phyloP scores from a whole-genome alignment of 768 basidiomycete species.

The Neoboletus subvelutipes region DNA sequence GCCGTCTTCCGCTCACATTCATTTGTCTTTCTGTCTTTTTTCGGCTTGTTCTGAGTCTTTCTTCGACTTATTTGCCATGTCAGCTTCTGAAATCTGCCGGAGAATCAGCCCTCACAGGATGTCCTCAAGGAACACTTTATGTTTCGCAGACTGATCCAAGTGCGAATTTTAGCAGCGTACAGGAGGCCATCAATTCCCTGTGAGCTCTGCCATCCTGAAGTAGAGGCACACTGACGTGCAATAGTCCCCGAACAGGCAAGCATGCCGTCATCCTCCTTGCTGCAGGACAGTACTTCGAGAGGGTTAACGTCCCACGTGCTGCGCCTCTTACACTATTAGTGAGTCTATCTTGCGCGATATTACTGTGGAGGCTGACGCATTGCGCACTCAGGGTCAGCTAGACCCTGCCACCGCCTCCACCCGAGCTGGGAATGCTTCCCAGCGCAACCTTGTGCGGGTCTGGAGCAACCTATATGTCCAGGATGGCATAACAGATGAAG shows the following conservation, averaged over 20 bases:
- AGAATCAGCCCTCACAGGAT: slow-evolving; percentile 47
- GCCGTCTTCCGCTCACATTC: slow-evolving; percentile 1
- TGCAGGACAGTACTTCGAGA: slow-evolving; percentile 59
- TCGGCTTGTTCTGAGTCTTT: slow-evolving; percentile 34
- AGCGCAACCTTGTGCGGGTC: slow-evolving; percentile 50
- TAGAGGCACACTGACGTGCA: neutral
- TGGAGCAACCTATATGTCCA: slow-evolving; percentile 49
- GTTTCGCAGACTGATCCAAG: slow-evolving; percentile 49
- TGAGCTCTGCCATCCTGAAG: slow-evolving; percentile 27
- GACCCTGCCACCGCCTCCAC: slow-evolving; percentile 36
- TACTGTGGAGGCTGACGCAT: slow-evolving; percentile 1
- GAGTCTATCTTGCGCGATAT: slow-evolving; percentile 1
- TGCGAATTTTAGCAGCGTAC: slow-evolving; percentile 49
- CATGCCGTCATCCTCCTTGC: slow-evolving; percentile 53
- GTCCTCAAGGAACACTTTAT: slow-evolving; percentile 58
- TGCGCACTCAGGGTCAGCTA: slow-evolving; percentile 47
- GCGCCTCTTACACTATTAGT: slow-evolving; percentile 60
- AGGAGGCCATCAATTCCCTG: slow-evolving; percentile 58
- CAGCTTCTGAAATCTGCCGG: slow-evolving; percentile 48
- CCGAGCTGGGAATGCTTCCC: slow-evolving; percentile 43
- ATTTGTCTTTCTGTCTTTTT: slow-evolving; percentile 1
- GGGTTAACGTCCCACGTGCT: slow-evolving; percentile 52
- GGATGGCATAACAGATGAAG: slow-evolving; percentile 50
- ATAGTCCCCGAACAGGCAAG: slow-evolving; percentile 41
- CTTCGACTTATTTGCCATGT: slow-evolving; percentile 47